Percentiles rank a stretch among this genome's conserved stretches.
Evolutionary conservation across 2,329 filamentous ascomycete genomes (phyloP).

Genomic region (Dactylellina sp.): DNA sequence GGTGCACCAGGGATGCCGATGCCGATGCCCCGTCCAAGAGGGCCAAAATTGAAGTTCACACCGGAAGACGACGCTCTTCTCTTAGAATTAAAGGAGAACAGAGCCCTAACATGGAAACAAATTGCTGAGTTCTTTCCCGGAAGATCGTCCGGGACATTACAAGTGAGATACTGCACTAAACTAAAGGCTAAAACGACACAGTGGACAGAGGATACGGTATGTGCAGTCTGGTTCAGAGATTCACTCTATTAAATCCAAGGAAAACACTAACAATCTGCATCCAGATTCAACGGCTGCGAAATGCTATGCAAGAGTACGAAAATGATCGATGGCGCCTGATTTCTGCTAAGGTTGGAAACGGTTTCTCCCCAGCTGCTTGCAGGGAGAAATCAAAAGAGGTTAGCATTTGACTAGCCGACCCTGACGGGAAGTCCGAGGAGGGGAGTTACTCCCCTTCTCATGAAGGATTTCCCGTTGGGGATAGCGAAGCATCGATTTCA

Average conservation of each 20-base stretch:
- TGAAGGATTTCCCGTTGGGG: slow-evolving; percentile 58
- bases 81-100: slow-evolving; percentile 92
- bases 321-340: slow-evolving; percentile 94
- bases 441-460: slow-evolving; percentile 58
- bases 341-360: slow-evolving; percentile 87
- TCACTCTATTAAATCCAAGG: slow-evolving; percentile 58
- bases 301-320: slow-evolving; percentile 84
- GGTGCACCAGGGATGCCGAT: slow-evolving; percentile 75
- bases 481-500: slow-evolving; percentile 56
- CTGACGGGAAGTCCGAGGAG: slow-evolving; percentile 58
- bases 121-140: slow-evolving; percentile 97
- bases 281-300: slow-evolving; percentile 81
- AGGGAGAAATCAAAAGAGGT: slow-evolving; percentile 81
- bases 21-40: slow-evolving; percentile 82
- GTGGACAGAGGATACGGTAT: slow-evolving; percentile 93
- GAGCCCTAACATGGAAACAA: slow-evolving; percentile 95
- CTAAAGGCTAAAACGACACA: slow-evolving; percentile 91
- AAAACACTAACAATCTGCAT: slow-evolving; percentile 60
- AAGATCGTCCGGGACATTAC: slow-evolving; percentile 86
- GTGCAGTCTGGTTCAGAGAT: slow-evolving; percentile 61
- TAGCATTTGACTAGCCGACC: slow-evolving; percentile 57
- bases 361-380: slow-evolving; percentile 88
- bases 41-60: slow-evolving; percentile 93
- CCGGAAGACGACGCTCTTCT: slow-evolving; percentile 89
- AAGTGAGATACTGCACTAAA: slow-evolving; percentile 95